These are phyloP conservation scores for Fulvia fulva DNA, from an alignment of 2,329 filamentous ascomycete genomes.

Conservation along the genomic window DNA sequence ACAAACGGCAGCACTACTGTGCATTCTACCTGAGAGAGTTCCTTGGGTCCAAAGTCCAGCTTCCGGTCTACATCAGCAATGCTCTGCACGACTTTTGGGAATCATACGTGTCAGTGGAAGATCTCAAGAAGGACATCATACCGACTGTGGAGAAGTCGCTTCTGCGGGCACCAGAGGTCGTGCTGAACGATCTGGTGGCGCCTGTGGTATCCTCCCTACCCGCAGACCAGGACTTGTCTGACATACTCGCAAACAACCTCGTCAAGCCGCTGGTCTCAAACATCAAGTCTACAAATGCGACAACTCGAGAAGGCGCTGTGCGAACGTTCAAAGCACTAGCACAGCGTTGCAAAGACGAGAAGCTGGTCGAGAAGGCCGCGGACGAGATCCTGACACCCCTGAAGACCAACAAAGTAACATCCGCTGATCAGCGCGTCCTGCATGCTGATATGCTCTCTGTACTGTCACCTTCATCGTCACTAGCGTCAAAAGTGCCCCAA, in stretches of 20 bases:
- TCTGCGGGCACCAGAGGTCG: conserved; percentile 82
- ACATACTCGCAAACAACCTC: conserved; percentile 65
- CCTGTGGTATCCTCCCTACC: conserved; percentile 70
- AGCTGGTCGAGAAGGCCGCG: conserved; percentile 62
- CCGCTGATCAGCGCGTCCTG: conserved; percentile 76
- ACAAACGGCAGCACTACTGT: conserved; percentile 68
- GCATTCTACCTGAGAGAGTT: conserved; percentile 83
- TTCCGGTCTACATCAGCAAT: conserved; percentile 68
- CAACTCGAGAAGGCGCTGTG: conserved; percentile 71
- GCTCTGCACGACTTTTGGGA: conserved; percentile 79
- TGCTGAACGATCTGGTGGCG: conserved; percentile 73
- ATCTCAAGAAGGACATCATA: conserved; percentile 70
- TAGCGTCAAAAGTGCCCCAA: conserved; percentile 63
- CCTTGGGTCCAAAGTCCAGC: conserved; percentile 67
- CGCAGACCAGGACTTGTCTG: conserved; percentile 69
- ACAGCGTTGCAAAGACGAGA: conserved; percentile 55
- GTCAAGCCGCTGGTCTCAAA: conserved; percentile 86
- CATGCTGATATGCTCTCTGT: conserved; percentile 75
- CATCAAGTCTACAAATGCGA: conserved; percentile 80
- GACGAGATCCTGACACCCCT: conserved; percentile 76
- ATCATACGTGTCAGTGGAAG: conserved; percentile 67
- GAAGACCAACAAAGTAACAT: conserved; percentile 77
- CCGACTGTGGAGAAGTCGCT: conserved; percentile 85
- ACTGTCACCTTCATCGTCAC: conserved; percentile 56
- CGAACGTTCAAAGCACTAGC: conserved; percentile 70